phyloP scores from a whole-genome alignment of 352 stramenopile species.

The Pythium sukuiense region DNA sequence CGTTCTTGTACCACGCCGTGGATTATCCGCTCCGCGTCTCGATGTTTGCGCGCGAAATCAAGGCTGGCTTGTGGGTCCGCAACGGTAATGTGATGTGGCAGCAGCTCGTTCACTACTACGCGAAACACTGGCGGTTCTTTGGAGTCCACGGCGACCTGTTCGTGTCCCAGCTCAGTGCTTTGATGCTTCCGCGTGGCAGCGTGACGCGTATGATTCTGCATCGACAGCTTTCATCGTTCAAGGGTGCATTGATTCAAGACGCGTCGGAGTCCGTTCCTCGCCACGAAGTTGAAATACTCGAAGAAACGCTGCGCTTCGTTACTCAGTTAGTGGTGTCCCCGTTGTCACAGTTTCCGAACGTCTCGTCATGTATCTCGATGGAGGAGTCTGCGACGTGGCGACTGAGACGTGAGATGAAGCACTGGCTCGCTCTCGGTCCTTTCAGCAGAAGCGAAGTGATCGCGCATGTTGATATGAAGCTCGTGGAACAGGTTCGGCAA shows the following conservation, averaged over 20 bases:
- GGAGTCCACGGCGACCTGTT: constrained; percentile 77
- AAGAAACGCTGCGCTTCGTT: constrained; percentile 63
- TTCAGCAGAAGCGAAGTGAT: constrained; percentile 71
- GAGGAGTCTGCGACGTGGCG: constrained; percentile 39
- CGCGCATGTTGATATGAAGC: constrained; percentile 62
- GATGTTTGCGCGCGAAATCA: constrained; percentile 70
- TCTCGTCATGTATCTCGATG: constrained; percentile 22
- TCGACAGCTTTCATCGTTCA: constrained; percentile 39
- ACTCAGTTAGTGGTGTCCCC: constrained; percentile 62
- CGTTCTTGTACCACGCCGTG: constrained; percentile 47
- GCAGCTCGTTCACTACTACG: constrained; percentile 79
- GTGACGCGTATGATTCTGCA: constrained; percentile 60
- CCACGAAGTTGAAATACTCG: constrained; percentile 54
- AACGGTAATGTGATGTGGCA: constrained; percentile 83
- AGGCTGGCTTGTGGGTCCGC: constrained; percentile 70
- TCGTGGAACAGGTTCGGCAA: constrained; percentile 78
- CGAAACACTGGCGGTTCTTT: constrained; percentile 79
- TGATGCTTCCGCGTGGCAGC: constrained; percentile 49
- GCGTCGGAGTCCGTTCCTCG: constrained; percentile 29
- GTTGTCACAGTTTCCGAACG: constrained; percentile 42
- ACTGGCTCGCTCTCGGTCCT: constrained; percentile 72
- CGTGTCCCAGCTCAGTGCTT: constrained; percentile 54
- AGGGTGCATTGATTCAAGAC: constrained; percentile 19
- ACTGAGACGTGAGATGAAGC: constrained; percentile 71
- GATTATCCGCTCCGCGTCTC: constrained; percentile 61